Conservation (phyloP, 768 basidiomycete species). For the Cyclocybe cylindracea region DNA sequence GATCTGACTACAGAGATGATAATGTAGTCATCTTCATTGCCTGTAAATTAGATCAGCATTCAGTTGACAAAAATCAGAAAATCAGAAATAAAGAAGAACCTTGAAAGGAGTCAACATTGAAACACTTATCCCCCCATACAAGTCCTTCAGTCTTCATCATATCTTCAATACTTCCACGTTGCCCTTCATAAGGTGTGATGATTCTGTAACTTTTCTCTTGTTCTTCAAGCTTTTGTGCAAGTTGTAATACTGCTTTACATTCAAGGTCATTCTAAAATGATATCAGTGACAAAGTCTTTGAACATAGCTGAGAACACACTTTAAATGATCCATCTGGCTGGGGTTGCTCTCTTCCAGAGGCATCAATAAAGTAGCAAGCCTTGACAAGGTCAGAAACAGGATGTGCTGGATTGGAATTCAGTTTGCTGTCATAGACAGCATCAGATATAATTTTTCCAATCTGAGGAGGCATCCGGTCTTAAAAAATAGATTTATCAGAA, state of each 20-base stretch:
- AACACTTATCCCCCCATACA: slow-evolving; percentile 69
- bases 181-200: slow-evolving; percentile 83
- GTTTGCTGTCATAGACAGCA: slow-evolving; percentile 60
- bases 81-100: slow-evolving; percentile 38
- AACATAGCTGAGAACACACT: slow-evolving; percentile 25
- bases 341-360: slow-evolving; percentile 36
- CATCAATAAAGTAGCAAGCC: slow-evolving; percentile 73
- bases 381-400: slow-evolving; percentile 39
- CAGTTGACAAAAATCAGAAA: slow-evolving; percentile 4
- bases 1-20: slow-evolving; percentile 71
- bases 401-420: slow-evolving; percentile 56
- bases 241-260: slow-evolving; percentile 50
- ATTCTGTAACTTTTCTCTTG: slow-evolving; percentile 55
- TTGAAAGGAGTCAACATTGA: slow-evolving; percentile 88
- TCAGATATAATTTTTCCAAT: slow-evolving; percentile 75
- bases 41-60: slow-evolving; percentile 34
- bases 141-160: slow-evolving; percentile 52
- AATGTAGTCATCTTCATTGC: slow-evolving; percentile 82
- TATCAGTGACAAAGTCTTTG: background rate
- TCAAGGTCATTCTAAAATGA: slow-evolving; percentile 60
- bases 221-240: slow-evolving; percentile 59
- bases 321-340: slow-evolving; percentile 30
- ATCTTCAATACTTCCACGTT: slow-evolving; percentile 60
- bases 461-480: slow-evolving; percentile 85
- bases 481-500: slow-evolving; percentile 3